Conservation (phyloP, 495 filamentous ascomycete species). For the Cercophora newfieldiana region DNA sequence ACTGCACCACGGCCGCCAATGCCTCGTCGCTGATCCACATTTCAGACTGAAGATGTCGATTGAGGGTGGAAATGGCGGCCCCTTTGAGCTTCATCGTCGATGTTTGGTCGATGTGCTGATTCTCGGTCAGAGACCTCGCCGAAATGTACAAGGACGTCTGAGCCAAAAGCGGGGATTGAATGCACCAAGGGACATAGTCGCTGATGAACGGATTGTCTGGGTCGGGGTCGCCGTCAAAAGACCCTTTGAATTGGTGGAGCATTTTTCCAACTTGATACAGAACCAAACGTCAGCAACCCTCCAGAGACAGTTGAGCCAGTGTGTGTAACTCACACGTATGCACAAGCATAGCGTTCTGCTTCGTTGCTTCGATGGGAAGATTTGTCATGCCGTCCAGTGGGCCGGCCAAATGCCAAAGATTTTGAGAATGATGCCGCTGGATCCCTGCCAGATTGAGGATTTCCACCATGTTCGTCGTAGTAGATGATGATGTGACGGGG, state of each 20-base stretch:
- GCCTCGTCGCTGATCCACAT: conserved; percentile 22
- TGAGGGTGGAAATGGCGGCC: conserved; percentile 24
- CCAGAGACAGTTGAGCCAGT: neutral
- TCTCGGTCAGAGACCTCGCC: conserved; percentile 25
- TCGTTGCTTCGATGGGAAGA: conserved; percentile 18
- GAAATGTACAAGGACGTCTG: conserved; percentile 27
- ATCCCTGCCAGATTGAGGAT: neutral
- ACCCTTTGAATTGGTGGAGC: conserved; percentile 43
- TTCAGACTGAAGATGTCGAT: conserved; percentile 23
- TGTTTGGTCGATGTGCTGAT: conserved; percentile 19
- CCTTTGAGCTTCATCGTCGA: conserved; percentile 23
- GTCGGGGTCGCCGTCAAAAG: conserved; percentile 25
- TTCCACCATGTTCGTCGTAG: neutral
- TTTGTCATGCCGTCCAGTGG: conserved; percentile 18
- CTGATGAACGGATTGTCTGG: conserved; percentile 26
- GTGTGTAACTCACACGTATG: conserved; percentile 15
- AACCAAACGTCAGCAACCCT: neutral
- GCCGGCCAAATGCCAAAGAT: conserved; percentile 16
- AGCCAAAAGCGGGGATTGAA: conserved; percentile 26
- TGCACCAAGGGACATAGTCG: conserved; percentile 26
- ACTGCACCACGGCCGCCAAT: conserved; percentile 25
- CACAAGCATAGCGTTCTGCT: conserved; percentile 21
- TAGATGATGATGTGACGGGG: neutral
- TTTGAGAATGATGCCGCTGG: neutral
- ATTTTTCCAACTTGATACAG: conserved; percentile 56